Conservation (phyloP, 1,284 basidiomycete species). For the Cryptococcus sp. region DNA sequence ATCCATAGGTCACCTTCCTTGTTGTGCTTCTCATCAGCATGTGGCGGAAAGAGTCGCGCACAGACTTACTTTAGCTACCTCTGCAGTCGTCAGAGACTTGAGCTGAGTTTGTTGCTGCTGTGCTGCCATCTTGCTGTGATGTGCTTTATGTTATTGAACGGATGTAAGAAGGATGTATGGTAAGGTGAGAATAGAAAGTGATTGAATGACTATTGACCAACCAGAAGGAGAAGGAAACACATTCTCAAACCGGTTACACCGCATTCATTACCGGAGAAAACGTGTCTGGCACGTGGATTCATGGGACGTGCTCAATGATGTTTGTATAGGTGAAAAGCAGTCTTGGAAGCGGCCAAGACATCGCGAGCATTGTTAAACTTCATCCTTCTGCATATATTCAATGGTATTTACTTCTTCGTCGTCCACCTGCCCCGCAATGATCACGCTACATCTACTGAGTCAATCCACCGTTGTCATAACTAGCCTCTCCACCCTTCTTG, state of each 20-base stretch:
- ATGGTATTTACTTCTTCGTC: background rate
- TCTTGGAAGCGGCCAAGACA: no score
- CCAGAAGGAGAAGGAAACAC: background rate
- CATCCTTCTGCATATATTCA: background rate
- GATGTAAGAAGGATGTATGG: no score
- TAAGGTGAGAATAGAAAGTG: no score
- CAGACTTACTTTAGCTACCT: conserved; percentile 49
- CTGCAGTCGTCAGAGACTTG: conserved; percentile 44
- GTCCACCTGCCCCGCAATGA: background rate
- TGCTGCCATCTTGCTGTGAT: conserved; percentile 5
- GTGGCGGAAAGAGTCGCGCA: background rate
- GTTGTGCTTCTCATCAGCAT: conserved; percentile 58
- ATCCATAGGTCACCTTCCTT: conserved; percentile 73
- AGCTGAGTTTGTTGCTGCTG: conserved; percentile 14
- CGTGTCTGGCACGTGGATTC: no score
- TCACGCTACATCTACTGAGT: conserved; percentile 20
- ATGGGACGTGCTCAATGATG: no score
- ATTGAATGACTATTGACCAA: background rate
- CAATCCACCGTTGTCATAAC: conserved; percentile 37
- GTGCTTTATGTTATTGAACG: no score
- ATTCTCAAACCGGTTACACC: no score
- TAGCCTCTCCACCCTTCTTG: conserved; percentile 36
- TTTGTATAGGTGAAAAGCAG: no score
- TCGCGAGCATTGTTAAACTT: no score
- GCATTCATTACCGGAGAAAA: no score